Evolutionary conservation across 768 basidiomycete genomes (phyloP).

Genomic region (Suillus subalutaceus): DNA sequence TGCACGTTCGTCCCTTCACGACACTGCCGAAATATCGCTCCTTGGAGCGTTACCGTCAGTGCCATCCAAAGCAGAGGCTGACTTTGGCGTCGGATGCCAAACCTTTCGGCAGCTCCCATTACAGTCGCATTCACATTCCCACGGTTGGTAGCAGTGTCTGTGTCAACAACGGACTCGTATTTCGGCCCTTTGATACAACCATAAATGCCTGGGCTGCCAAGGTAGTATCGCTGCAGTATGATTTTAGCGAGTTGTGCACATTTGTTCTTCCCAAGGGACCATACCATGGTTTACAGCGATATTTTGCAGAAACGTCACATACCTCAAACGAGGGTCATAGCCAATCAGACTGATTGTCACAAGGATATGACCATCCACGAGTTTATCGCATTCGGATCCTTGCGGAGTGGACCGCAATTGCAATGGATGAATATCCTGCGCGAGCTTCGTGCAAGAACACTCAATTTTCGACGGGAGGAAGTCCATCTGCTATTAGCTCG

Average conservation of each 20-base stretch:
- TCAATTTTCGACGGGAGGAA: slow-evolving; percentile 43
- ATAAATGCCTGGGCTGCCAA: slow-evolving; percentile 14
- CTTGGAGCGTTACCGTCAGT: slow-evolving; percentile 17
- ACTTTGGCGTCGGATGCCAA: slow-evolving; percentile 29
- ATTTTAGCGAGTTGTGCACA: slow-evolving; percentile 27
- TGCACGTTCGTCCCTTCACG: slow-evolving; percentile 14
- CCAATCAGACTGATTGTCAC: slow-evolving; percentile 44
- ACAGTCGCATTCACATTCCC: slow-evolving; percentile 20
- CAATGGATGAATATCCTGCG: slow-evolving; percentile 56
- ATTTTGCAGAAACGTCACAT: slow-evolving; percentile 38
- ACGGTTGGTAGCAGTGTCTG: slow-evolving; percentile 20
- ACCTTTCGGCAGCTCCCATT: slow-evolving; percentile 22
- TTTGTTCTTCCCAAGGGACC: slow-evolving; percentile 33
- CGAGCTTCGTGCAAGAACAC: slow-evolving; percentile 41
- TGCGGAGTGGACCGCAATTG: slow-evolving; percentile 46
- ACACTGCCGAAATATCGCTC: slow-evolving; percentile 19
- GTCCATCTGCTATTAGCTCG: slow-evolving; percentile 48
- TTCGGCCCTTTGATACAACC: slow-evolving; percentile 33
- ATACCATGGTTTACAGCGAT: slow-evolving; percentile 42
- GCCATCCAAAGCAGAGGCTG: slow-evolving; percentile 23
- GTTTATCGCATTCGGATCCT: slow-evolving; percentile 43
- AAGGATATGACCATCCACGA: slow-evolving; percentile 47
- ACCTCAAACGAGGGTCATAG: slow-evolving; percentile 48
- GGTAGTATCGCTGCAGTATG: no score
- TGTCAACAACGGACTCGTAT: slow-evolving; percentile 37